Conservation (phyloP, 257 asterid genomes). For the Handroanthus guayacan region DNA sequence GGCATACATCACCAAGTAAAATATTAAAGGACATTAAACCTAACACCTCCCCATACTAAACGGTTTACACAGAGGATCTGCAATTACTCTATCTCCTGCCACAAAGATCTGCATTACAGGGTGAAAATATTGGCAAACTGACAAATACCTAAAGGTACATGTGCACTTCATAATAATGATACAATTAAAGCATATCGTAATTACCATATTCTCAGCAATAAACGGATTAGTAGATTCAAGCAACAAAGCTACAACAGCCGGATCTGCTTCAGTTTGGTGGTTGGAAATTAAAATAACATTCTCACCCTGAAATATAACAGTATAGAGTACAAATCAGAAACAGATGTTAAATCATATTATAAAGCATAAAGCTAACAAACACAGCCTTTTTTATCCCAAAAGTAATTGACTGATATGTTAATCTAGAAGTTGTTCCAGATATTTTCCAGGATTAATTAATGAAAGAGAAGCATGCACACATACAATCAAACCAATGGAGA, state of each 20-base stretch:
- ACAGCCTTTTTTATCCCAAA: slow-evolving; percentile 17
- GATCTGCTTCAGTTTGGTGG: slow-evolving; percentile 99
- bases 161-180: slow-evolving; percentile 1
- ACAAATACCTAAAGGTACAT: slow-evolving; percentile 14
- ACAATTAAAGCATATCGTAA: slow-evolving; percentile 27
- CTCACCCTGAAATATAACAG: slow-evolving; percentile 71
- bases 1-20: slow-evolving; percentile 26
- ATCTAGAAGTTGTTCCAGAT: slow-evolving; percentile 10
- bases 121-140: slow-evolving; percentile 36
- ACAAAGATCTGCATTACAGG: slow-evolving; percentile 71
- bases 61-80: slow-evolving; percentile 97
- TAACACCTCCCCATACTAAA: slow-evolving; percentile 97
- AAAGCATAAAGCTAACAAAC: slow-evolving; percentile 28
- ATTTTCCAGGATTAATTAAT: not conserved
- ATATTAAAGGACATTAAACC: slow-evolving; percentile 19
- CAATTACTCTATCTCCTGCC: slow-evolving; percentile 97
- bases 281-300: slow-evolving; percentile 88
- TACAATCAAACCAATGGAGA: slow-evolving; percentile 12
- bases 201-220: slow-evolving; percentile 87
- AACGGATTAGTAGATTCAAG: slow-evolving; percentile 74
- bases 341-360: slow-evolving; percentile 31
- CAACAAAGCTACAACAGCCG: slow-evolving; percentile 82
- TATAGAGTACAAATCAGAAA: slow-evolving; percentile 27
- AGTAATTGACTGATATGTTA: slow-evolving; percentile 15
- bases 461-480: not conserved